Base-by-base conservation (phyloP, 306 rosid species). In the Dryas drummondii region DNA sequence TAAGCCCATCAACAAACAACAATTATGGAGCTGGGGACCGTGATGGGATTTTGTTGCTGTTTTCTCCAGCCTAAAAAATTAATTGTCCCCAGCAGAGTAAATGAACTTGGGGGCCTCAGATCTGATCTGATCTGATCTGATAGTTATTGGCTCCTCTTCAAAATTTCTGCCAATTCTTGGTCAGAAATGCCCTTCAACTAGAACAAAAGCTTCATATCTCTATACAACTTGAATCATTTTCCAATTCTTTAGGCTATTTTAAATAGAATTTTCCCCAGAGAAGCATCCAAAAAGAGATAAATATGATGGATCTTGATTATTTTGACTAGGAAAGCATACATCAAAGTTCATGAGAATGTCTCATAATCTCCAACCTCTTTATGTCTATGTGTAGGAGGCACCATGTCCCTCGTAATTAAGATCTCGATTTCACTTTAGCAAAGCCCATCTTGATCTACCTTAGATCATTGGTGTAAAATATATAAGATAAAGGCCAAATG, bases 301-400 rank as follows among this genome's bases (percentile, higher is more conserved):
- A 63, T 73, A 57, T 14, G 56, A 54, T 58, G 61, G 48, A 59
- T 46, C 46, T 55, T 14, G 68, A 60, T 77, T 73, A 63, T 67
- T 77, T 77, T 82, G 82, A 40, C 70, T 75, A 54, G 66, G 48
- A 14, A 55, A 69, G 19, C 10, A 68, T 65, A 14, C 17, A 59
- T 4, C 60, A 77, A 72, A 80, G 79, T 83, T 68, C 61, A 66
- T 75, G 47, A 15, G 58, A 59, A 73, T 73, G 79, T 89, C 85
- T 84, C 69, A 77, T 76, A 73, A 88, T 83, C 82, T 76, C 74
- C 56, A 78, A 79, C 82, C 83, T 86, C 93, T 84, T 87, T 84
- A 86, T 75, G 90, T 91, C 91, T 72, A 78, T 81, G 56, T 76
- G 87, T 45, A 69, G 74, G 73, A 71, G 37, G 71, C 77, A 85